Percentiles rank a stretch among this genome's conserved stretches.
These are phyloP conservation scores for Neurospora sp. DNA, from an alignment of 495 filamentous ascomycete species.

Conservation along the genomic window DNA sequence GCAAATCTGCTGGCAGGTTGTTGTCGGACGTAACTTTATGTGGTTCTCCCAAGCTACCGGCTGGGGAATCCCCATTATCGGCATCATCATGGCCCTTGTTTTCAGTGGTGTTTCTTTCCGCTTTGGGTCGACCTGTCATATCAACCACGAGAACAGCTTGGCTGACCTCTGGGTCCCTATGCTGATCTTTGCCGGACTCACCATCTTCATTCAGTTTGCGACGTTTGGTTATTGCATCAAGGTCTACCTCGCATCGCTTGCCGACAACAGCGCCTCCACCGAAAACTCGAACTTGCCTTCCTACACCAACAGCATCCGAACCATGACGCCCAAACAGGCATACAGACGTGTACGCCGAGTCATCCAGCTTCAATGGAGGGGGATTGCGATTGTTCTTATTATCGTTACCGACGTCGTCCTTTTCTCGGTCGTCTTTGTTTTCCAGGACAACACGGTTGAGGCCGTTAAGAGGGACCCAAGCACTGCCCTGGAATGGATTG, in stretches of 20 bases:
- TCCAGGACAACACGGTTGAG: constrained; percentile 61
- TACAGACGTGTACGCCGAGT: constrained; percentile 78
- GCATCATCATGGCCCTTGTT: constrained; percentile 61
- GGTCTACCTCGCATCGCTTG: constrained; percentile 79
- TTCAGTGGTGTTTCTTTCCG: constrained; percentile 90
- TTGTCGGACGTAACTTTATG: constrained; percentile 85
- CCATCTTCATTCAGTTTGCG: constrained; percentile 69
- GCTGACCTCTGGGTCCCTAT: constrained; percentile 87
- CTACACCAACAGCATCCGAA: constrained; percentile 69
- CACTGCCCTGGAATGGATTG: constrained; percentile 53
- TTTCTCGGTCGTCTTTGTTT: constrained; percentile 83
- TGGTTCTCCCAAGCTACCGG: constrained; percentile 70
- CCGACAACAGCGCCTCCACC: constrained; percentile 58
- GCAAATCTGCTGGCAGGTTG: constrained; percentile 94
- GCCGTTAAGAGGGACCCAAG: constrained; percentile 41
- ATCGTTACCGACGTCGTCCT: constrained; percentile 86
- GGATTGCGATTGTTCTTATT: constrained; percentile 73
- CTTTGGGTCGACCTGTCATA: constrained; percentile 84
- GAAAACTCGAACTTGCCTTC: constrained; percentile 66
- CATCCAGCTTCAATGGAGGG: constrained; percentile 89
- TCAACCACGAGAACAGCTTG: constrained; percentile 73
- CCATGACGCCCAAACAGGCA: constrained; percentile 76
- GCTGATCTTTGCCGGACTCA: constrained; percentile 64
- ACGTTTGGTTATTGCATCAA: constrained; percentile 92
- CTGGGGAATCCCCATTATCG: constrained; percentile 71